Percentiles rank a stretch among this genome's conserved stretches.
These are phyloP conservation scores for Cladosporium sp. DNA, from an alignment of 2,329 filamentous ascomycete species.

Conservation along the genomic window DNA sequence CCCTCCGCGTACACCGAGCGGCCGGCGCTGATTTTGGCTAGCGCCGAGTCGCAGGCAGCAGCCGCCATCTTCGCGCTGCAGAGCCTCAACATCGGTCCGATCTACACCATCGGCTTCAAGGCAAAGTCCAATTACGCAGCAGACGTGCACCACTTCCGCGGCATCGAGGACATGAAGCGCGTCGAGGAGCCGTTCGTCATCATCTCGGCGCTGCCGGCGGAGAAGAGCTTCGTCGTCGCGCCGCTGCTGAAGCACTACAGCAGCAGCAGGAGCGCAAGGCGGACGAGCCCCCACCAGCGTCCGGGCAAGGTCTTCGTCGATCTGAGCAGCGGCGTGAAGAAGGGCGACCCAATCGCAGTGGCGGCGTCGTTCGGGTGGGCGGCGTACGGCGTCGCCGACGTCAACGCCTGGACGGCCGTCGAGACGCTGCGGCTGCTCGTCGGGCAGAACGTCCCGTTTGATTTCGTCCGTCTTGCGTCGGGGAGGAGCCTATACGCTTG, in stretches of 20 bases:
- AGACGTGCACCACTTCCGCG: conserved; percentile 58
- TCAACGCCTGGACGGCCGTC: conserved; percentile 77
- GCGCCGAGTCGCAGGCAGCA: conserved; percentile 67
- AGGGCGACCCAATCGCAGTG: conserved; percentile 61
- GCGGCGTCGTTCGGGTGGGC: conserved; percentile 72
- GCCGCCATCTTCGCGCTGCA: conserved; percentile 73
- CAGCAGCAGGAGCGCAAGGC: conserved; percentile 1
- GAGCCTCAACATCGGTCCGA: conserved; percentile 67
- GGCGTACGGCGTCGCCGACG: conserved; percentile 71
- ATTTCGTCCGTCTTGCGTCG: conserved; percentile 72
- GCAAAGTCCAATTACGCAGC: conserved; percentile 52
- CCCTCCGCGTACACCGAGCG: conserved; percentile 74
- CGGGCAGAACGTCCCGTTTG: conserved; percentile 81
- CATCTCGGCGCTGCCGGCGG: conserved; percentile 69
- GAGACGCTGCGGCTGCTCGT: conserved; percentile 72
- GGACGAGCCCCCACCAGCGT: conserved; percentile 31
- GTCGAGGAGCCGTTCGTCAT: conserved; percentile 76
- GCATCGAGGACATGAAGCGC: conserved; percentile 72
- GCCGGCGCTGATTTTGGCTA: conserved; percentile 69
- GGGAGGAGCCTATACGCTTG: conserved; percentile 39
- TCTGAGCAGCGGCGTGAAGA: conserved; percentile 59
- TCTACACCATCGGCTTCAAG: conserved; percentile 79
- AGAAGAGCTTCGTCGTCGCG: conserved; percentile 71
- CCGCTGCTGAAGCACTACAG: conserved; percentile 67
- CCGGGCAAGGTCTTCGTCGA: conserved; percentile 70